Base-by-base conservation (phyloP, 1,284 basidiomycete genomes). In the Sanguinoderma infundibulare region DNA sequence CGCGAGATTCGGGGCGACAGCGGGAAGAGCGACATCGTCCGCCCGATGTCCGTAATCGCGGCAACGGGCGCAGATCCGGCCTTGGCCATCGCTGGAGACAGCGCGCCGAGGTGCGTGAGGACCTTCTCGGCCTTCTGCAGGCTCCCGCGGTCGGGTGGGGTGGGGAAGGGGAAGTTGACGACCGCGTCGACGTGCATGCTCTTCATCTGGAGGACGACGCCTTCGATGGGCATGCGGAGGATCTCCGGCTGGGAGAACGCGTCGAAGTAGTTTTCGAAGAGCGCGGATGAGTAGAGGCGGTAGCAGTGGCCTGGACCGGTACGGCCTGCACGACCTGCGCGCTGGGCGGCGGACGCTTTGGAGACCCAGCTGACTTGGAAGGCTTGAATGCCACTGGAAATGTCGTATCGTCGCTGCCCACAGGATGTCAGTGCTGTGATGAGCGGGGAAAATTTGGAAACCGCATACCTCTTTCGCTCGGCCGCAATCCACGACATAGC, bases 201-300 rank as follows among this genome's bases (percentile, higher is more conserved):
- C 82, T 99, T 99, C 98, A 99, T 99, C 77, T 98, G 95, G 36
- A 99, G 82, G 12, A 99, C 95, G 26, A 99, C 89, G 0, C 96
- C 96, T 70, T 99, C 98, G 69, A 99, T 97, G 0, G 98, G 97
- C 79, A 95, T 96, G 30, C 97, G 90, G 47, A 96, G 82, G 64
- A 99, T 98, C 75, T 99, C 98, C 2, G 98, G 97, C 62, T 88
- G 80, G 0, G 94, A 86, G 75, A 98, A 98, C 61, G 88, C 78
- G 30, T 91, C 87, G 73, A 99, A 98, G 76, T 97, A 89, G 70
- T 97, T 89, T 73, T 99, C 98, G 74, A 85, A 99, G 9, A 99
- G 79, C 0, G 89, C 86, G 62, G 85, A 86, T 10, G 83, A 87
- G 74, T 91, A 93, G 2, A 92, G 81, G 12, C 90, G 82, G 73